Conservation (phyloP, 1,284 basidiomycete species). For the Erythrobasidium hasegawianum region DNA sequence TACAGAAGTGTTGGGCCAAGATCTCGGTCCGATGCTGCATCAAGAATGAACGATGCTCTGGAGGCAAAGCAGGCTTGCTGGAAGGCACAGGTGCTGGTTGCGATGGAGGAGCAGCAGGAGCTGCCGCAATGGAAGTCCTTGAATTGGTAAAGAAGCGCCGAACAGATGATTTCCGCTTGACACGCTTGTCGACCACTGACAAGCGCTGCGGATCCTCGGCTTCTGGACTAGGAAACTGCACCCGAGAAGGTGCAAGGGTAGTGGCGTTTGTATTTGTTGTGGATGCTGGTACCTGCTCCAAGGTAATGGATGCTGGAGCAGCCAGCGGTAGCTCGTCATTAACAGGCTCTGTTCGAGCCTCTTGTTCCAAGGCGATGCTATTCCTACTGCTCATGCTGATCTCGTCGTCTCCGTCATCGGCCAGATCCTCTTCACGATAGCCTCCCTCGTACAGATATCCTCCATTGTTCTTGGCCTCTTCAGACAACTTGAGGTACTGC, state of each 20-base stretch:
- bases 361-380: neutral
- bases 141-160: conserved; percentile 27
- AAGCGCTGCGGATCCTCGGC: neutral
- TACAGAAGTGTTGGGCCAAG: conserved; percentile 72
- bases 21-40: conserved; percentile 52
- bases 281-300: neutral
- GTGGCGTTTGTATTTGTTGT: neutral
- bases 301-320: neutral
- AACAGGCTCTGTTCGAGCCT: neutral
- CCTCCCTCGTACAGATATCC: conserved; percentile 49
- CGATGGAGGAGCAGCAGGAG: neutral
- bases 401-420: conserved; percentile 1
- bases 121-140: neutral
- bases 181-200: neutral
- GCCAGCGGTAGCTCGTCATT: neutral
- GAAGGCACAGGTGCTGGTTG: neutral
- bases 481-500: conserved; percentile 70
- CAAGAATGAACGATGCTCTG: conserved; percentile 24
- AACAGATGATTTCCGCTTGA: conserved; percentile 21
- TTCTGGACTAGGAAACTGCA: neutral
- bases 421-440: conserved; percentile 52
- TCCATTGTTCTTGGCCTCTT: conserved; percentile 48
- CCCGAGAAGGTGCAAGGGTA: neutral
- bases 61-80: neutral
- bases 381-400: neutral